phyloP scores from a whole-genome alignment of 106 monocot genomes.

The Acanthochlamys bracteata region DNA sequence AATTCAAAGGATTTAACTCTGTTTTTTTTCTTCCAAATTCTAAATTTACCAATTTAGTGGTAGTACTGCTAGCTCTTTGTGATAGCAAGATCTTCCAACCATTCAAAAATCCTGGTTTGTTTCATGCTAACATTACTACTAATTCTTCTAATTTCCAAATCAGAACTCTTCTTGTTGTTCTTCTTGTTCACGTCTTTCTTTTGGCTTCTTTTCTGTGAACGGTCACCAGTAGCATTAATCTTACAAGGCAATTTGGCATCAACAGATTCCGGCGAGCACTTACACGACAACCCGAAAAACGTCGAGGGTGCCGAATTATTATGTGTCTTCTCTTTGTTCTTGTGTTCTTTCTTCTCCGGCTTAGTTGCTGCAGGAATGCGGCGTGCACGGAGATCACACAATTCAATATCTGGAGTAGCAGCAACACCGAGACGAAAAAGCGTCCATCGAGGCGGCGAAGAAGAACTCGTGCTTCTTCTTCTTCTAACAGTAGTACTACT shows the following conservation, averaged over 20 bases:
- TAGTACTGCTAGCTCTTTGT: constrained; percentile 11
- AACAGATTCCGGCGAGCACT: constrained; percentile 27
- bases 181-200: constrained; percentile 5
- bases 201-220: neutral
- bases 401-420: constrained; percentile 40
- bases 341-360: neutral
- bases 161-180: neutral
- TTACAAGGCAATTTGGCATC: constrained; percentile 6
- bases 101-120: constrained; percentile 31
- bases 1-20: neutral
- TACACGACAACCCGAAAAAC: constrained; percentile 40
- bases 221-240: too few relatives aligned
- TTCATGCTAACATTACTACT: constrained; percentile 4
- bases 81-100: constrained; percentile 55
- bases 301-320: constrained; percentile 10
- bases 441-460: constrained; percentile 10
- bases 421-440: constrained; percentile 43
- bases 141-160: too few relatives aligned
- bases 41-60: too few relatives aligned
- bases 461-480: constrained; percentile 21
- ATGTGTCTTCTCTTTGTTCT: neutral
- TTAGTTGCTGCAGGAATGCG: neutral
- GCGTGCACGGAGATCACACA: constrained; percentile 4
- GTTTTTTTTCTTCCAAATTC: too few relatives aligned
- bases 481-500: neutral